Evolutionary conservation across 2,329 filamentous ascomycete genomes (phyloP), one percentile per base, ranked within the genome.

Genomic region (Acrodontium crateriforme): DNA sequence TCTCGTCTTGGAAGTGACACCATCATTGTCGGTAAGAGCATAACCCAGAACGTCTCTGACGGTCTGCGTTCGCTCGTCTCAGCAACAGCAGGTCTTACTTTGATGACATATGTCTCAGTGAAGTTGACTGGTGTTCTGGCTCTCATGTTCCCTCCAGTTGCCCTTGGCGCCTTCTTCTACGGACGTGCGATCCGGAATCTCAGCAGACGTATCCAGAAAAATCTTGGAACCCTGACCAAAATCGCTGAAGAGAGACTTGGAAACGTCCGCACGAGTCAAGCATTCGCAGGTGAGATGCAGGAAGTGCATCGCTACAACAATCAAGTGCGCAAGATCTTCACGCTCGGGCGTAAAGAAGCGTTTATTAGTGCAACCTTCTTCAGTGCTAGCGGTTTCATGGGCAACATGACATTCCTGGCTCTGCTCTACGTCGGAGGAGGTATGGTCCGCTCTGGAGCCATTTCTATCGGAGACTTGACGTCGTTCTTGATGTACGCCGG

Each of bases 401-500:
- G 89, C 15, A 98, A 98, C 49, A 81, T 95, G 74, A 95, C 89
- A 1, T 87, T 98, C 38, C 62, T 98, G 30, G 79, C 80, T 9
- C 72, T 98, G 48, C 68, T 98, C 1, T 81, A 92, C 46, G 80
- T 87, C 17, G 89, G 91, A 39, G 84, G 89, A 31, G 78, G 78
- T 35, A 83, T 94, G 59, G 89, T 98, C 17, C 77, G 84, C 43
- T 73, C 71, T 8, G 89, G 89, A 2, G 65, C 75, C 22, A 89
- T 98, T 61, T 82, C 73, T 6, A 75, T 95, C 25, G 89, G 89
- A 43, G 87, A 98, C 40, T 60, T 98, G 23, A 91, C 89, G 1
- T 92, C 84, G 0, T 98, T 98, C 57, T 70, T 98, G 60, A 95
- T 98, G 87, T 98, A 95, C 55, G 92, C 85, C 3, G 87, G 82